A percentile compares a stretch with the other conserved stretches of the same genome.
Conservation (phyloP, 176 grass and related monocot genomes). For the Triticum monococcum region DNA sequence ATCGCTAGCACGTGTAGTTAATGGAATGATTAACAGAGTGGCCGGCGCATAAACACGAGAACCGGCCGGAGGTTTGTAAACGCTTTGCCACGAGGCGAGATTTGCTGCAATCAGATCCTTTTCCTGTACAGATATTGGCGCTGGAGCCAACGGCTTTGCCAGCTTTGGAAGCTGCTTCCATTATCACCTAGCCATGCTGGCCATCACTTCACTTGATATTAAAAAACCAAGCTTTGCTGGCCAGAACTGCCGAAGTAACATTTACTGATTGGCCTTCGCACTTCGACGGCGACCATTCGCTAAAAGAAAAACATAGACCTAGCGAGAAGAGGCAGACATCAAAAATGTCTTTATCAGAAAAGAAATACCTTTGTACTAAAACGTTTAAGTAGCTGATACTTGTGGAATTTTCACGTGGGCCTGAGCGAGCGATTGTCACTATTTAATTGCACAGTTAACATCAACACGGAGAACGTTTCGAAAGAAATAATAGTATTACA, state of each 20-base stretch:
- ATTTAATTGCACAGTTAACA: too few relatives aligned
- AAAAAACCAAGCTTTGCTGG: too few relatives aligned
- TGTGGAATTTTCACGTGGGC: not conserved
- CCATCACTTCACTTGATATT: too few relatives aligned
- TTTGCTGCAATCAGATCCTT: not conserved
- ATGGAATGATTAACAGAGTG: not conserved
- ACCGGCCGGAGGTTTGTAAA: too few relatives aligned
- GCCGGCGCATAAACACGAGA: too few relatives aligned
- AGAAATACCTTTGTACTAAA: too few relatives aligned
- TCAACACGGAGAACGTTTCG: too few relatives aligned
- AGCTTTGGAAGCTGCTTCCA: not conserved
- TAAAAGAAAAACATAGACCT: not conserved
- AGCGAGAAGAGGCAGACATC: too few relatives aligned
- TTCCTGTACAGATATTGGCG: not conserved
- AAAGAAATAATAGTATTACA: too few relatives aligned
- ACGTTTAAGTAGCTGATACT: not conserved
- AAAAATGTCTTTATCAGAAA: too few relatives aligned
- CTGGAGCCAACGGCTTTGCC: not conserved
- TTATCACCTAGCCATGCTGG: not conserved
- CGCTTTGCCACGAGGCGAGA: too few relatives aligned
- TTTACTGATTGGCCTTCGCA: not conserved
- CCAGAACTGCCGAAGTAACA: not conserved
- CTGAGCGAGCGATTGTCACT: too few relatives aligned
- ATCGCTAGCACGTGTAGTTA: not conserved
- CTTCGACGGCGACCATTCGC: not conserved